Base-by-base conservation (phyloP, 257 asterid genomes). In the Paulownia fortunei region DNA sequence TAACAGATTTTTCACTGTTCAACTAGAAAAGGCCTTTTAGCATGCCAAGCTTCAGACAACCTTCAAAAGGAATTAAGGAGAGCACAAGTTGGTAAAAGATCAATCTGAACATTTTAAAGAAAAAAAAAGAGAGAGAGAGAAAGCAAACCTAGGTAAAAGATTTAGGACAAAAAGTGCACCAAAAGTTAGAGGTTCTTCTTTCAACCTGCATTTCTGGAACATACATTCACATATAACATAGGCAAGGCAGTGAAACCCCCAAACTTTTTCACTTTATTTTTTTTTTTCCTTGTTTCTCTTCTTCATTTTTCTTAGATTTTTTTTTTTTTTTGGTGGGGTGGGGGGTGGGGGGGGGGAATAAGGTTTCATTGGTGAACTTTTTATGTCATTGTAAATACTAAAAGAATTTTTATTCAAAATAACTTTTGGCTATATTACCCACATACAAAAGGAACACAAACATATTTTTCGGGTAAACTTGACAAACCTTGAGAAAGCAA, bases 161-260 rank as follows among this genome's bases (percentile, higher is more conserved):
- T 95, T 95, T 54, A 95, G 78, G 69, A 90, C 99, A 83, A 92
- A 85, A 65, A 95, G 96, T 71, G 99, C 91, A 69, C 98, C 98
- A 88, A 91, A 92, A 62, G 98, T 87, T 80, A 86, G 72, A 60
- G 91, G 86, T 74, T 93, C 98, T 88, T 95, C 98, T 80, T 92
- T 95, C 86, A 92, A 80, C 97, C 94, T 86, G 97, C 98, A 91
- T 93, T 93, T 95, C 99, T 95, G 93, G 82, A 74, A 74, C 76
- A 52, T 52, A 58, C 46, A 62, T 68, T 72, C 77, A 74, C 68
- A 39, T 12, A 63, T 44, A 42, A 39, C 51, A 39, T 15, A 76
- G 61, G 36, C 65, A 52, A 74, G 62, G 68, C 60, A 77, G 76
- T 68, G 10, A 60, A 77, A 46, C 15, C 72, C 64, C 65, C 55